Conservation (phyloP, 2,329 filamentous ascomycete species). For the Penicillium sp. region DNA sequence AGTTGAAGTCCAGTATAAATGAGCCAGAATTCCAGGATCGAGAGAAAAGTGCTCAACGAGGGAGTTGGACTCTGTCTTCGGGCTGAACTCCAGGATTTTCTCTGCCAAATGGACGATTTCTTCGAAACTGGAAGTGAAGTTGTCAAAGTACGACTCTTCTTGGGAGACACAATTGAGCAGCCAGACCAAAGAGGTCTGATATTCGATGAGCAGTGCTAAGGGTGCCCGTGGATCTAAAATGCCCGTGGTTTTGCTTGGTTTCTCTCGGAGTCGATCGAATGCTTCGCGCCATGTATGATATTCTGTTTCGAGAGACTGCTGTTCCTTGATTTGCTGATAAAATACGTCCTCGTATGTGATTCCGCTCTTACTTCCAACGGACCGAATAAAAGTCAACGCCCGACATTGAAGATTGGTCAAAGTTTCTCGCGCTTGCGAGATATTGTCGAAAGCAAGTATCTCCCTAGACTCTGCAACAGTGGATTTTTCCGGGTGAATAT, state of each 20-base stretch:
- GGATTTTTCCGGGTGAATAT: conserved; percentile 7
- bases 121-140: neutral
- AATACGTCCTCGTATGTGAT: neutral
- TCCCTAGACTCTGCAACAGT: neutral
- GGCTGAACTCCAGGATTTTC: neutral
- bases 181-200: neutral
- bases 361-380: neutral
- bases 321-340: neutral
- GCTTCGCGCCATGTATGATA: neutral
- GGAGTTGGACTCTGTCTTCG: neutral
- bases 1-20: conserved; percentile 38
- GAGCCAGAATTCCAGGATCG: conserved; percentile 33
- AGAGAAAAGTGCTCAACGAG: neutral
- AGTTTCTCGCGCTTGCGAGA: conserved; percentile 18
- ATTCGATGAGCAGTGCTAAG: neutral
- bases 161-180: conserved; percentile 1
- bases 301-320: neutral
- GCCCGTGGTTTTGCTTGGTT: neutral
- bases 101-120: neutral
- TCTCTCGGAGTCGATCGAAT: neutral
- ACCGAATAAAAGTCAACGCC: conserved; percentile 17
- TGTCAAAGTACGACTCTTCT: conserved; percentile 1
- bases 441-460: conserved; percentile 11
- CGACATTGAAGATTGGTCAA: conserved; percentile 22
- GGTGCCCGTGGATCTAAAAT: neutral